Evolutionary conservation across 208 protist species (phyloP), one percentile per base, ranked within the genome.

Genomic region (Novymonas esmeraldas): DNA sequence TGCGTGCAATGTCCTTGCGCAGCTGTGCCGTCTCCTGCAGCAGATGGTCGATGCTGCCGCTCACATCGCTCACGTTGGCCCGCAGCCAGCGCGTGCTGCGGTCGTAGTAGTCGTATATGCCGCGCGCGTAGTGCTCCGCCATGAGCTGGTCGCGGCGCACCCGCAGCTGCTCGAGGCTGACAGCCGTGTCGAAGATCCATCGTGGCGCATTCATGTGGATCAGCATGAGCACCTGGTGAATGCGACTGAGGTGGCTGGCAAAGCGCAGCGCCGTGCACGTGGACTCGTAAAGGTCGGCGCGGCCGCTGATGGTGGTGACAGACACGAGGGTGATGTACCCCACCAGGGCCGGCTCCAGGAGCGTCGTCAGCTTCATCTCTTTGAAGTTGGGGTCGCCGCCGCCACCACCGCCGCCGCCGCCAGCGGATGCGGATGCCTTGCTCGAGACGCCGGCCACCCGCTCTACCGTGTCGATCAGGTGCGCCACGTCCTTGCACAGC

Each of bases 181-280:
- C 78, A 10, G 80, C 87, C 36, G 87, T 79, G 31, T 95, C 90
- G 39, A 90, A 81, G 22, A 95, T 73, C 90, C 90, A 95, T 0
- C 81, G 80, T 2, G 90, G 90, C 14, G 85, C 77, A 36, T 85
- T 76, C 66, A 92, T 89, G 76, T 95, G 90, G 36, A 84, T 82
- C 14, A 93, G 77, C 74, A 87, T 89, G 20, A 93, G 82, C 24
- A 92, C 82, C 56, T 95, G 90, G 41, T 93, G 85, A 66, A 95
- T 90, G 20, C 79, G 79, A 36, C 67, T 60, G 46, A 95, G 56
- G n/a, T 76, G 59, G 39, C 63, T 76, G 16, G 85, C 76, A 54
- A 95, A 92, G 39, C 63, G 62, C 48, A 95, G 65, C 31, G 90
- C 85, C 11, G 76, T 80, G 50, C 83, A 88, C 20, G 87, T 73